Evolutionary conservation across 139 green algal genomes (phyloP), one percentile per base, ranked within the genome.

Genomic region (Chlamydomonas sp.): DNA sequence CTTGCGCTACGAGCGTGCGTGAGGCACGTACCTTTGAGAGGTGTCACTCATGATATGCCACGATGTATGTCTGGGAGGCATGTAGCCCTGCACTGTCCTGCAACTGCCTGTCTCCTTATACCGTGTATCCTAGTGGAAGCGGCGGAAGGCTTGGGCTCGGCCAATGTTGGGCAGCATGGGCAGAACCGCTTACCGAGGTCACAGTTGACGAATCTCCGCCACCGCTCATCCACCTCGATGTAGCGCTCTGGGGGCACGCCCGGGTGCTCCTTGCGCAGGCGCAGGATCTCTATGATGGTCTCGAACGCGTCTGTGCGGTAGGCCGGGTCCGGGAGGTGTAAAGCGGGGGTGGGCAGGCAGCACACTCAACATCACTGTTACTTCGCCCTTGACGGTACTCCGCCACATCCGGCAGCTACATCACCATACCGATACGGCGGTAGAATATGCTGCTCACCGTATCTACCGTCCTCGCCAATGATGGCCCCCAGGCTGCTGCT

Each of bases 231-330:
- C 73, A 82, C 74, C 4, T 80, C 49, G 1, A 6, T 15, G 83
- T 88, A 88, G n/a, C 74, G 58, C 64, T 92, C 79, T 0, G 89
- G 89, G 20, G 84, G 79, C 7, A 81, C 31, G 69, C 59, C 84
- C 4, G 89, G 89, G 72, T 92, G 66, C 9, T 71, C 20, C 9
- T 62, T 57, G 15, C 78, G 85, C 49, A 81, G 58, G 7, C 85
- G 79, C 74, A 92, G 89, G 86, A 90, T 90, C 72, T 90, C 86
- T 1, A 90, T 79, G 31, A 87, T 76, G 3, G 86, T 90, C 60
- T 90, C 86, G 61, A 90, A 90, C 1, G 79, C 86, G 62, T 90
- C 85, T 88, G 83, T 3, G 61, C 31, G 31, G 31, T 49, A 20
- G 14, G 67, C 67, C 67, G 15, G 67, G 15, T 73, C 31, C 67